Evolutionary conservation across 2,329 filamentous ascomycete species (phyloP), one percentile per base, ranked within the genome.

Genomic region (Parastagonospora nodorum): DNA sequence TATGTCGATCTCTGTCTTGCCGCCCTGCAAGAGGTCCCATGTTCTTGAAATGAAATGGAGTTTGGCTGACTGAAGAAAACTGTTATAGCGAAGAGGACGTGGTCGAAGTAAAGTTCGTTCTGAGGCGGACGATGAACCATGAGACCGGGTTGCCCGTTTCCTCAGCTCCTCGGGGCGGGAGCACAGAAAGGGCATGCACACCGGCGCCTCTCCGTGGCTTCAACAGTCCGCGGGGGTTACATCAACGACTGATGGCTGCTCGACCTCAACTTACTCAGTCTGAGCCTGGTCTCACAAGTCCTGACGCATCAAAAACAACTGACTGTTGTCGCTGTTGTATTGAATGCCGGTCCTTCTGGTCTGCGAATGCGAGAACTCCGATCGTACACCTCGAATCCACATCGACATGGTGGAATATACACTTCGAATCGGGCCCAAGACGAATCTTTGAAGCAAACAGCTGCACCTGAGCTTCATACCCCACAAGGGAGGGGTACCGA

Each of bases 131-230:
- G 35, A 28, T 48, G 37, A 50, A 47, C 54, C 48, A 57, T 39
- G 15, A 43, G 28, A 39, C 49, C 45, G 51, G 54, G 51, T 54
- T 24, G 42, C 39, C 36, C 41, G 30, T 24, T 39, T 19, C 12
- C 32, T 50, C 52, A 55, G 53, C 53, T 52, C 41, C 36, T 45
- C 38, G 45, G 45, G 46, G 40, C 10, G 44, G 35, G 12, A 16
- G 19, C 40, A 57, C 54, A 7, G 50, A 57, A 54, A 37, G 16
- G 45, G 48, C 51, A 57, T 24, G 38, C 40, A 42, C 40, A 30
- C 29, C 40, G 27, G 30, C 40, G 40, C 31, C 29, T 28, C 27
- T n/a, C 31, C 16, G n/a, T 19, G 10, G 40, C 12, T 16, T 16
- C 35, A 15, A 36, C 46, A 53, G 36, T 16, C 36, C 35, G 51